A percentile compares a stretch with the other conserved stretches of the same genome.
These are phyloP conservation scores for Ampelomyces quisqualis DNA, from an alignment of 2,329 filamentous ascomycete species.

Conservation along the genomic window DNA sequence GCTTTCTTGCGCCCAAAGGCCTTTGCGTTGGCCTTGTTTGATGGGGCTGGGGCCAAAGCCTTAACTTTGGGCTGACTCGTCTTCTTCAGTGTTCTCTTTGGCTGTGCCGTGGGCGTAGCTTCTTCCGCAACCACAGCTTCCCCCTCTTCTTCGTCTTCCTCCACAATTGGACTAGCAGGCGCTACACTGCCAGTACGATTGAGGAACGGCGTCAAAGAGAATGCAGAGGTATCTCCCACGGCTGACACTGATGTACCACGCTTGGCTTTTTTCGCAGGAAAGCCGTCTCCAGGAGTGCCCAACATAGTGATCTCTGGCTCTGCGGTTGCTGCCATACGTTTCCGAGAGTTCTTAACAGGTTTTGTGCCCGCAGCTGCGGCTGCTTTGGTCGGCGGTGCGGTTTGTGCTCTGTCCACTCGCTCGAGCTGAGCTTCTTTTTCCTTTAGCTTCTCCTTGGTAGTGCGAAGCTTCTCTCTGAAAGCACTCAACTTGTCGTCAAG, in stretches of 20 bases:
- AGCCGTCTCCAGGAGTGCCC: slow-evolving; percentile 52
- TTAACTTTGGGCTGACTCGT: slow-evolving; percentile 40
- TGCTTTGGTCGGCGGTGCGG: slow-evolving; percentile 33
- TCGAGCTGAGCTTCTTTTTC: slow-evolving; percentile 57
- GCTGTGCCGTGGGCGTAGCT: slow-evolving; percentile 32
- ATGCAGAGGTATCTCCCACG: slow-evolving; percentile 82
- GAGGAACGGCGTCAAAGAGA: slow-evolving; percentile 92
- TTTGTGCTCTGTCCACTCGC: slow-evolving; percentile 47
- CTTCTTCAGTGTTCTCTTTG: slow-evolving; percentile 34
- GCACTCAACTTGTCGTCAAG: slow-evolving; percentile 71
- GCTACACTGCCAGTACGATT: slow-evolving; percentile 68
- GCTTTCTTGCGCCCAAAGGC: slow-evolving; percentile 41
- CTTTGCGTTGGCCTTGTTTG: slow-evolving; percentile 50
- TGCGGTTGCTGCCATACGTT: slow-evolving; percentile 46
- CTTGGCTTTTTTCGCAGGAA: slow-evolving; percentile 49
- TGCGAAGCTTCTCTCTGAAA: slow-evolving; percentile 67
- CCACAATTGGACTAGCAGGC: slow-evolving; percentile 47
- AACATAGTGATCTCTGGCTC: slow-evolving; percentile 52
- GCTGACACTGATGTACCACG: slow-evolving; percentile 56
- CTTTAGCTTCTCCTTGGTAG: slow-evolving; percentile 72
- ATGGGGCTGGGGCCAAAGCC: slow-evolving; percentile 48
- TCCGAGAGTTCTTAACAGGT: slow-evolving; percentile 44
- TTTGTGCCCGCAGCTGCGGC: slow-evolving; percentile 40
- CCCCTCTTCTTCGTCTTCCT: slow-evolving; percentile 33
- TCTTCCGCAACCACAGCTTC: slow-evolving; percentile 28